phyloP scores from a whole-genome alignment of 441 rosid species.

The Syzygium malaccense region DNA sequence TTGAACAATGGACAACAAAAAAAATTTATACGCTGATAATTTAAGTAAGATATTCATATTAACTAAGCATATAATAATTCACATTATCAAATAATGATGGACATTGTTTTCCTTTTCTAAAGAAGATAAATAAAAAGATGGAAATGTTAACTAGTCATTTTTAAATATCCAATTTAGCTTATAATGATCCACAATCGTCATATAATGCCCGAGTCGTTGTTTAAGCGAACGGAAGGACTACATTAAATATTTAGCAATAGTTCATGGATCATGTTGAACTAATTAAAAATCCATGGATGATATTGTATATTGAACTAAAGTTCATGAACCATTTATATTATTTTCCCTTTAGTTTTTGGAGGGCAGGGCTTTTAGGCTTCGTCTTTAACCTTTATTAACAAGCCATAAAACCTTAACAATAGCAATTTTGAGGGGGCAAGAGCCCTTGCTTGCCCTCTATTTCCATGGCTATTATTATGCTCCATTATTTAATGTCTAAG shows the following conservation, averaged over 20 bases:
- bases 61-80: not conserved
- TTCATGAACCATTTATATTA: not conserved
- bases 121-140: not conserved
- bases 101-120: not conserved
- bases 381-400: not conserved
- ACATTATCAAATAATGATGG: not conserved
- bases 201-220: not conserved
- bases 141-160: not conserved
- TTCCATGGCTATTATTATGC: not conserved
- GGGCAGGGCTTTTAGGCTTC: not conserved
- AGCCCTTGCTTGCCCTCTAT: not conserved
- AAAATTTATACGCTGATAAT: not conserved
- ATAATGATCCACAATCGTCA: not conserved
- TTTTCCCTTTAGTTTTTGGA: not conserved
- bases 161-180: not conserved
- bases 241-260: not conserved
- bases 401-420: not conserved
- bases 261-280: not conserved
- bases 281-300: not conserved
- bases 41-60: not conserved
- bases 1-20: not conserved
- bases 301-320: rapidly evolving
- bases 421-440: not conserved
- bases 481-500: too few relatives aligned
- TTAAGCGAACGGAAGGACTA: not conserved